Conservation (phyloP, 768 basidiomycete species). For the Amanita phalloides region DNA sequence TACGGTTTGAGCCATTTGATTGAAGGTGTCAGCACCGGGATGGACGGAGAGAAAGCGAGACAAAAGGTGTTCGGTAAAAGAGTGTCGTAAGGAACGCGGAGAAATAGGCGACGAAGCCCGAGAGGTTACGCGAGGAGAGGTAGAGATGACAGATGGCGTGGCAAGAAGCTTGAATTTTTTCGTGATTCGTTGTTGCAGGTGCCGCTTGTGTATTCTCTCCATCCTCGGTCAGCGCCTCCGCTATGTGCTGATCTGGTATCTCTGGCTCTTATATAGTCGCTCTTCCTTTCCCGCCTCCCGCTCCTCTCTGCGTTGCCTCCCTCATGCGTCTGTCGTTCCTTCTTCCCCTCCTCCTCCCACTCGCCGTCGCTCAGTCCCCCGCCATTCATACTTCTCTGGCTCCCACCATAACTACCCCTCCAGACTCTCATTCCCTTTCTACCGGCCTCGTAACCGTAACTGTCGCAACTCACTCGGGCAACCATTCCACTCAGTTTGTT, state of each 20-base stretch:
- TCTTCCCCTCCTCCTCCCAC: slow-evolving; percentile 9
- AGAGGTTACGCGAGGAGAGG: not conserved
- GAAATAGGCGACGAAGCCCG: not conserved
- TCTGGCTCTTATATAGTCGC: slow-evolving; percentile 12
- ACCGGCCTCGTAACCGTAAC: slow-evolving; percentile 35
- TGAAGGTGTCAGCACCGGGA: slow-evolving; percentile 9
- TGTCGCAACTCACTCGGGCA: slow-evolving; percentile 37
- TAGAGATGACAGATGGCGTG: not conserved
- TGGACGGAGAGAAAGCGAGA: not conserved
- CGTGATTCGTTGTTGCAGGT: not conserved
- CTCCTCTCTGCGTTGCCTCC: slow-evolving; percentile 6
- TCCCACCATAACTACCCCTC: slow-evolving; percentile 20
- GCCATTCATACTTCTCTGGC: slow-evolving; percentile 7
- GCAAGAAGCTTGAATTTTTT: not conserved
- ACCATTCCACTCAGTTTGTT: slow-evolving; percentile 36
- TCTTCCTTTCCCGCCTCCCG: slow-evolving; percentile 11
- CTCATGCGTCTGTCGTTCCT: slow-evolving; percentile 8
- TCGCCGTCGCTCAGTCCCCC: slow-evolving; percentile 24
- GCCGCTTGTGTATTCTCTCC: not conserved
- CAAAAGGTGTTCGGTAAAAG: not conserved
- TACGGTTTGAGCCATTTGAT: slow-evolving; percentile 42
- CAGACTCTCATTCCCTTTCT: slow-evolving; percentile 43
- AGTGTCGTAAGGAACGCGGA: not conserved
- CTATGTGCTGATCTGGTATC: slow-evolving; percentile 8
- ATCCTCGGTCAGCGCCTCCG: slow-evolving; percentile 3